Evolutionary conservation across 176 grass and related monocot species (phyloP), one percentile per base, ranked within the genome.

Genomic region (Echinochloa phyllopogon): DNA sequence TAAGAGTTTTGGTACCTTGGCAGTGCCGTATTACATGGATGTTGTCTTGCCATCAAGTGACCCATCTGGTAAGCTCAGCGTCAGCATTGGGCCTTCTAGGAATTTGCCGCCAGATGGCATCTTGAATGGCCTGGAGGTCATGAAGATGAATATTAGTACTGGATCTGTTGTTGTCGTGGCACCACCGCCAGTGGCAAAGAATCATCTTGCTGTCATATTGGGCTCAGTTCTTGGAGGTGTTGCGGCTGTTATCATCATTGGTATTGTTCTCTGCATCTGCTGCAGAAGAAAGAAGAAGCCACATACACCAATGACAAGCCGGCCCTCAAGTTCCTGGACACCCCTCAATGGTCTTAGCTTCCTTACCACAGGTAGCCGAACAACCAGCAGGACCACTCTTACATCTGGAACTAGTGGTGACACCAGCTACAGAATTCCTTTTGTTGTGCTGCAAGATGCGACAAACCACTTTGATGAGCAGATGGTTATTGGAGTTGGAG

Each of bases 131-230:
- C 87, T 98, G 76, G 96, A 98, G 89, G 92, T 98, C 71, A 92
- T 98, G 96, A 98, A 95, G 87, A 95, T 98, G 96, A 94, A 94
- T 87, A 87, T 95, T 64, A 95, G 91, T 69, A 90, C 69, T 43
- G 96, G 88, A 40, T 84, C 80, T 62, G 89, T 92, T 59, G 74
- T 42, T 5, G 72, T 95, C 20, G 85, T 94, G 82, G 2, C 60
- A 15, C 76, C 77, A 50, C 39, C 75, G 29, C 69, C 77, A 41
- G 18, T 5, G 4, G 20, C 36, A 44, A 92, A 84, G 47, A 71
- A 14, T 5, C 65, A 87, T 58, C 77, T 90, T 65, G 75, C 82
- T 56, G 57, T 90, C 65, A 90, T 98, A 85, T 60, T 94, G 65
- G 84, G 85, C 48, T 41, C 83, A 3, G 72, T 86, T 83, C 72